A percentile compares a stretch with the other conserved stretches of the same genome.
phyloP scores from a whole-genome alignment of 2,329 filamentous ascomycete genomes.

The Septoria petroselini region DNA sequence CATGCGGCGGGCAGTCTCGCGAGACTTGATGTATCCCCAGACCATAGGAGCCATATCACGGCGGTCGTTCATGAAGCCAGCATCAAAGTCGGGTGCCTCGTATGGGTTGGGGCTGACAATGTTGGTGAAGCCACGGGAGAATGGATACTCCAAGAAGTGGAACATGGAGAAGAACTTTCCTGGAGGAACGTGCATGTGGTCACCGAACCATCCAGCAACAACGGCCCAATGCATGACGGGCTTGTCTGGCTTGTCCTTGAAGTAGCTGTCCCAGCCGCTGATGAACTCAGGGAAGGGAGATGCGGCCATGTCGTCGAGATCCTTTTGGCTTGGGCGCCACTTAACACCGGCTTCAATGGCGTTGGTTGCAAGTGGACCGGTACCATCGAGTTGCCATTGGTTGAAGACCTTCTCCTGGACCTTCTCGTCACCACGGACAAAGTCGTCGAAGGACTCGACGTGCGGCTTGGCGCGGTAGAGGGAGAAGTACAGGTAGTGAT shows the following conservation, averaged over 20 bases:
- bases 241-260: constrained; percentile 80
- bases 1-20: constrained; percentile 76
- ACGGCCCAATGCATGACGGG: constrained; percentile 83
- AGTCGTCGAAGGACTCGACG: constrained; percentile 77
- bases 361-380: constrained; percentile 72
- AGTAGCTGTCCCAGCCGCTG: constrained; percentile 75
- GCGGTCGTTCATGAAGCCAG: constrained; percentile 75
- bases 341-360: constrained; percentile 79
- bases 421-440: constrained; percentile 68
- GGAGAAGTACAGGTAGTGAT: constrained; percentile 70
- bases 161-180: constrained; percentile 84
- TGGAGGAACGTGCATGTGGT: constrained; percentile 61
- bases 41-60: constrained; percentile 82
- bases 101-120: constrained; percentile 56
- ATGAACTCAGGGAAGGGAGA: constrained; percentile 75
- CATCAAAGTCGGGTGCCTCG: constrained; percentile 70
- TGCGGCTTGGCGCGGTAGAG: constrained; percentile 70
- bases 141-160: constrained; percentile 75
- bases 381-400: constrained; percentile 76
- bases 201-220: constrained; percentile 60
- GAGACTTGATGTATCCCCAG: constrained; percentile 79
- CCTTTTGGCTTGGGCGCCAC: constrained; percentile 66
- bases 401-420: constrained; percentile 71
- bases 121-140: constrained; percentile 69
- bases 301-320: constrained; percentile 64